Conservation (phyloP, 1,139 yeast genomes). For the Eremothecium cymbalariae region DNA sequence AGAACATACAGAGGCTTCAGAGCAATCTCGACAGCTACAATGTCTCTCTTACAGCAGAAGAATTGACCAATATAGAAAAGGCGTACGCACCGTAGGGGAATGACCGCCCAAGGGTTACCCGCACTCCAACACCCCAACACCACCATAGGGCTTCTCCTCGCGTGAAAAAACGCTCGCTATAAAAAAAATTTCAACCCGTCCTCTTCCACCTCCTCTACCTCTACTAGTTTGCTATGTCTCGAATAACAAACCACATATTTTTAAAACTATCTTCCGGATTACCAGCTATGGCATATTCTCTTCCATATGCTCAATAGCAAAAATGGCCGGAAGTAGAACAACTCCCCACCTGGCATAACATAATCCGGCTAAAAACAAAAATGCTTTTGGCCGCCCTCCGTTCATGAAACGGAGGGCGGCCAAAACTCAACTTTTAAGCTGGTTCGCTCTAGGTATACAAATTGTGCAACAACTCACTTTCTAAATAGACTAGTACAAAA, state of each 20-base stretch:
- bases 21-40: slow-evolving; percentile 40
- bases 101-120: slow-evolving; percentile 3
- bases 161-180: not conserved
- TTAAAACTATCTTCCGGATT: slow-evolving; percentile 13
- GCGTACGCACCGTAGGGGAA: slow-evolving; percentile 40
- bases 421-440: too few relatives aligned
- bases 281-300: slow-evolving; percentile 14
- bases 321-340: slow-evolving; percentile 17
- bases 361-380: slow-evolving; percentile 1
- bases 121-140: slow-evolving; percentile 1
- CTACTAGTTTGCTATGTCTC: not conserved
- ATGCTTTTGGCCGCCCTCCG: slow-evolving; percentile 3
- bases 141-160: not conserved
- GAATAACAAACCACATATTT: slow-evolving; percentile 11
- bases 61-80: slow-evolving; percentile 40
- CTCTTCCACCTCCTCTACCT: too few relatives aligned
- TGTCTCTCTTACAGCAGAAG: slow-evolving; percentile 44
- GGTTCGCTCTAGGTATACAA: slow-evolving; percentile 13
- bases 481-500: too few relatives aligned
- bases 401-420: slow-evolving; percentile 7
- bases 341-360: slow-evolving; percentile 5
- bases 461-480: too few relatives aligned
- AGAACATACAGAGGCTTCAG: slow-evolving; percentile 43
- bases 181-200: not conserved
- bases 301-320: slow-evolving; percentile 12